phyloP scores from a whole-genome alignment of 169 alveolate genomes.

The Cryptosporidium canis region DNA sequence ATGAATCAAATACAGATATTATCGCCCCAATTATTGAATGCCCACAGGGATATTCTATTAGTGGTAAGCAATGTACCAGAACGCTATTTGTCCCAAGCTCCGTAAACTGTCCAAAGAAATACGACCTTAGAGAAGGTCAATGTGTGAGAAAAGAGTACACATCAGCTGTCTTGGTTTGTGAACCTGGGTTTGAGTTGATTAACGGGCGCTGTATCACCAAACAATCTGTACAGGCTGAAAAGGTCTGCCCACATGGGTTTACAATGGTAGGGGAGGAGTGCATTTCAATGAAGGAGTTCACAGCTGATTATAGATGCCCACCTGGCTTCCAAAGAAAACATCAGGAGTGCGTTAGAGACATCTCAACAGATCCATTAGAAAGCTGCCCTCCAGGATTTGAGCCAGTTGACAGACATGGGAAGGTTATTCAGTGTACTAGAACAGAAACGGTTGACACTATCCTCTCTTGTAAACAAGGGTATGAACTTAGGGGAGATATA shows the following conservation, averaged over 20 bases:
- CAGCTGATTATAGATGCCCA: slow-evolving; percentile 71
- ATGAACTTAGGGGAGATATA: slow-evolving; percentile 69
- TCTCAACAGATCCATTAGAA: slow-evolving; percentile 63
- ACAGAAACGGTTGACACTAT: slow-evolving; percentile 60
- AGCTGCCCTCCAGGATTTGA: slow-evolving; percentile 72
- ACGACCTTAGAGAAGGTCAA: slow-evolving; percentile 67
- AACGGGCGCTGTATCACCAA: slow-evolving; percentile 66
- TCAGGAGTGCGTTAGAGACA: slow-evolving; percentile 70
- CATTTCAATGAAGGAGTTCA: slow-evolving; percentile 64
- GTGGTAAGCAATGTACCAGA: slow-evolving; percentile 69
- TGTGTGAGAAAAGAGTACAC: slow-evolving; percentile 67
- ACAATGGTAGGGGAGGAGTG: slow-evolving; percentile 69
- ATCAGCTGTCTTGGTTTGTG: slow-evolving; percentile 58
- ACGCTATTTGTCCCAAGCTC: slow-evolving; percentile 67
- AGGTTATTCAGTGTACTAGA: slow-evolving; percentile 52
- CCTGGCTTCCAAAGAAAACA: slow-evolving; percentile 72
- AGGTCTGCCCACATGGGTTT: slow-evolving; percentile 70
- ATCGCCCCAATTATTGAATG: slow-evolving; percentile 66
- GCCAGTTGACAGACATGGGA: slow-evolving; percentile 67
- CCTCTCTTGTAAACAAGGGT: slow-evolving; percentile 52
- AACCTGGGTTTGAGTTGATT: slow-evolving; percentile 68
- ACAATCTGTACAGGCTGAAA: slow-evolving; percentile 58
- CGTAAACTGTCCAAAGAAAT: slow-evolving; percentile 66
- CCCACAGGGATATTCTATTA: slow-evolving; percentile 65
- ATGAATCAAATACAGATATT: slow-evolving; percentile 68